Evolutionary conservation across 495 filamentous ascomycete species (phyloP).

Genomic region (Thozetella sp.): DNA sequence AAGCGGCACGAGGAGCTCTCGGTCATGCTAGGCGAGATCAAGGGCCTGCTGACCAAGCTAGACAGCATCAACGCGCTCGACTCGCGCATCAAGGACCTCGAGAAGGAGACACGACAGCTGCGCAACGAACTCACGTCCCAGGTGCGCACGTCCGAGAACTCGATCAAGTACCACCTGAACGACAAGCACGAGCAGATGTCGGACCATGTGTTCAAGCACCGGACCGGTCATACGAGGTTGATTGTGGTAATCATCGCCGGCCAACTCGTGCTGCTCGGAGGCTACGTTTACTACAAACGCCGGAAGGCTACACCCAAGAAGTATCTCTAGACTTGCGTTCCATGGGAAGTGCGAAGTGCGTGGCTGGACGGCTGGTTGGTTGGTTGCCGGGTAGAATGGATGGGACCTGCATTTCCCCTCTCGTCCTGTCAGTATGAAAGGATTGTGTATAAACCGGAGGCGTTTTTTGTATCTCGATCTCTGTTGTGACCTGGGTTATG

Average conservation of each 20-base stretch:
- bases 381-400: neutral
- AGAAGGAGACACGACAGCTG: constrained; percentile 64
- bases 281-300: constrained; percentile 82
- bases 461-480: constrained; percentile 2
- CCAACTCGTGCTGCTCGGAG: constrained; percentile 68
- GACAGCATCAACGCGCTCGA: constrained; percentile 36
- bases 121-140: constrained; percentile 40
- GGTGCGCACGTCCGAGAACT: constrained; percentile 71
- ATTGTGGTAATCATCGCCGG: constrained; percentile 75
- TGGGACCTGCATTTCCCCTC: constrained; percentile 7
- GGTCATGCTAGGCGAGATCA: constrained; percentile 36
- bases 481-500: constrained; percentile 3
- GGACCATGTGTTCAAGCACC: constrained; percentile 56
- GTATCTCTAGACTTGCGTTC: constrained; percentile 61
- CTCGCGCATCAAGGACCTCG: constrained; percentile 61
- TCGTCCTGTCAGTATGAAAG: constrained; percentile 5
- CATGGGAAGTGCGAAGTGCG: neutral
- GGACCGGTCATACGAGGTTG: constrained; percentile 71
- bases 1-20: constrained; percentile 60
- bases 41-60: constrained; percentile 34
- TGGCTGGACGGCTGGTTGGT: neutral
- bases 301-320: constrained; percentile 86
- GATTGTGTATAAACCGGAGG: constrained; percentile 8
- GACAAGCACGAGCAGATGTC: constrained; percentile 71
- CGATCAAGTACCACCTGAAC: constrained; percentile 71